A percentile compares a stretch with the other conserved stretches of the same genome.
These are phyloP conservation scores for Oryza australiensis DNA, from an alignment of 176 grass and related monocot genomes.

Conservation along the genomic window DNA sequence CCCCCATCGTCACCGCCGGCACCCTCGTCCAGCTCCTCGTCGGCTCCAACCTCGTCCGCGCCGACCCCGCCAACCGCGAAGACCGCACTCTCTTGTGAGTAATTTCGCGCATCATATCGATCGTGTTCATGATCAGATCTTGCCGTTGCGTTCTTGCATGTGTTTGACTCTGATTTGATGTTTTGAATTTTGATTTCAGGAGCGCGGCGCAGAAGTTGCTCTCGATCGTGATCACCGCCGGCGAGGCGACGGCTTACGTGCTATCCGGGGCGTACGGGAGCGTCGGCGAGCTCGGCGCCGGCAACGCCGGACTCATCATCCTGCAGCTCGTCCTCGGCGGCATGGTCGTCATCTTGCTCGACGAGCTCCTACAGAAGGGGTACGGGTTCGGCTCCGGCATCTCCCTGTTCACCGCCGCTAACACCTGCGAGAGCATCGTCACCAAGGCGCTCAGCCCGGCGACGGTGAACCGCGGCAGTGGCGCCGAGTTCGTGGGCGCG, in stretches of 20 bases:
- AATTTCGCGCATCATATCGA: too few species aligned
- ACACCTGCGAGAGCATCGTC: constrained; percentile 1
- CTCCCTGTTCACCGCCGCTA: constrained; percentile 41
- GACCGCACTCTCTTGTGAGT: constrained; percentile 44
- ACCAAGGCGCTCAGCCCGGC: neutral
- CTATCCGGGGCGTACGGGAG: constrained; percentile 37
- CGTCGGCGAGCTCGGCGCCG: constrained; percentile 32
- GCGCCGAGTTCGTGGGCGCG: neutral
- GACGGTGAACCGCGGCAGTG: neutral
- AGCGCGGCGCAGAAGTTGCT: constrained; percentile 39
- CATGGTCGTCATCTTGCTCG: constrained; percentile 27
- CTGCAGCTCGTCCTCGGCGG: constrained; percentile 24
- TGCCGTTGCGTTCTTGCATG: neutral
- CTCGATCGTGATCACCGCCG: constrained; percentile 33
- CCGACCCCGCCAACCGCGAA: constrained; percentile 13
- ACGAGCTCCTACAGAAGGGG: constrained; percentile 45
- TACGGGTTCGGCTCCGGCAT: constrained; percentile 40
- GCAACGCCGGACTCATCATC: constrained; percentile 31
- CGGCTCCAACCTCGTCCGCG: constrained; percentile 16
- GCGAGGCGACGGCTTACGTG: constrained; percentile 41
- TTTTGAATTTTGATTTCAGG: constrained; percentile 6
- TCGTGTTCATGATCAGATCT: too few species aligned
- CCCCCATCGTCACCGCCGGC: neutral
- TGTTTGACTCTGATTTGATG: neutral
- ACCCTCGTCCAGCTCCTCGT: neutral